Percentiles rank a stretch among this genome's conserved stretches.
These are phyloP conservation scores for Penicillium simplicissimum DNA, from an alignment of 495 filamentous ascomycete genomes.

Conservation along the genomic window DNA sequence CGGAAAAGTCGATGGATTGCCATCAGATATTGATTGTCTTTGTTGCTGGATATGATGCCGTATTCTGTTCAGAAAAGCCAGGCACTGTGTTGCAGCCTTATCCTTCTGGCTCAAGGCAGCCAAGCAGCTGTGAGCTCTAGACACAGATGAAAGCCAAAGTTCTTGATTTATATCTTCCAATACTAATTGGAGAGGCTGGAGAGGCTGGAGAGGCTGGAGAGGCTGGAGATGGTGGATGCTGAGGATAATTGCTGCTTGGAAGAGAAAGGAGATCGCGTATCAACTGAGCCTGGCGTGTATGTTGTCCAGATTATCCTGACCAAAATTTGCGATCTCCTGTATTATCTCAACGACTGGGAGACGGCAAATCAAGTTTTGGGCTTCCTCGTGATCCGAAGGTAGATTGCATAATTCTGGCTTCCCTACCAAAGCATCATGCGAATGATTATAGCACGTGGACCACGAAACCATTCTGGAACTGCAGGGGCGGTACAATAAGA, in stretches of 20 bases:
- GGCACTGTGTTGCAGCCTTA: slow-evolving; percentile 19
- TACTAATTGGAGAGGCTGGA: background rate
- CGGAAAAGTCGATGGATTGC: background rate
- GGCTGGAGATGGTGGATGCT: slow-evolving; percentile 21
- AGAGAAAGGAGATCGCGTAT: slow-evolving; percentile 27
- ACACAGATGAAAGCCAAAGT: slow-evolving; percentile 20
- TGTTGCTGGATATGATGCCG: slow-evolving; percentile 6
- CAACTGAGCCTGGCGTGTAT: slow-evolving; percentile 20
- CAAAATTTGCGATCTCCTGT: slow-evolving; percentile 24
- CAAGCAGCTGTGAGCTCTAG: slow-evolving; percentile 20
- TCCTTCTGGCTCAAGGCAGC: slow-evolving; percentile 12
- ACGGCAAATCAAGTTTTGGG: slow-evolving; percentile 22
- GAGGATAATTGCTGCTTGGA: slow-evolving; percentile 25
- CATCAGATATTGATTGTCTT: background rate
- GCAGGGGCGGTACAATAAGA: background rate
- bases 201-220: background rate
- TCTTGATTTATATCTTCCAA: slow-evolving; percentile 13
- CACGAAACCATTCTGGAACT: background rate
- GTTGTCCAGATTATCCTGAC: slow-evolving; percentile 9
- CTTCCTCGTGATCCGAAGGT: slow-evolving; percentile 18
- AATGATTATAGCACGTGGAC: background rate
- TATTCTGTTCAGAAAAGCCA: slow-evolving; percentile 16
- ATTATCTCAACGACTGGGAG: slow-evolving; percentile 23
- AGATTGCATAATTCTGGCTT: slow-evolving; percentile 9
- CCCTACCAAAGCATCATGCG: background rate